Base-by-base conservation (phyloP, 169 alveolate species). In the Babesia sp. region DNA sequence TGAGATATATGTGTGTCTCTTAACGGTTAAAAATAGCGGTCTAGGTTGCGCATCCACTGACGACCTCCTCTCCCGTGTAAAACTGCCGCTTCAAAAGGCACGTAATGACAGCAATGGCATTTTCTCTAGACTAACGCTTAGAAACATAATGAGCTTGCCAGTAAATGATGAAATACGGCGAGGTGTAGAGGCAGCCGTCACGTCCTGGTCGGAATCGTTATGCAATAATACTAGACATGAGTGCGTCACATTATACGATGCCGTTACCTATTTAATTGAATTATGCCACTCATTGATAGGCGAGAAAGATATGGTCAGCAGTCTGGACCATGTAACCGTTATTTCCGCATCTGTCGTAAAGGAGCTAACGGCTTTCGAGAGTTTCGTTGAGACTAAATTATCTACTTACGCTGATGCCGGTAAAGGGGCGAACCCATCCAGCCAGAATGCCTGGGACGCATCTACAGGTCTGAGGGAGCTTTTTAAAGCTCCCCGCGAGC, bases 401-500 rank as follows among this genome's bases (percentile, higher is more conserved):
- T 26, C 33, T 6, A 18, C 57, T 1, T 41, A 34, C 7, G 31
- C 12, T 16, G 39, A 56, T 22, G 60, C 53, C 14, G 29, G n/a
- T 8, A 26, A 6, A 0, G 42, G 51, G 11, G 45, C 18, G 18
- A n/a, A 63, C n/a, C 42, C 42, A 20, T 24, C 42, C 37, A 44
- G 46, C 31, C 56, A 31, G 5, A 34, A 79, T 53, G 80, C 61
- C 0, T 79, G 87, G 87, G 53, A 66, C 28, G 24, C 60, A 7
- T 26, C 46, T 3, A 42, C 28, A 22, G 87, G 77, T 0, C 39
- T 79, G 36, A 55, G 39, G 22, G 11, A 39, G 36, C 77, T 79
- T 31, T 70, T 79, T 51, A 68, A 56, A 6, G 22, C 28, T 11
- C 87, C 87, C 7, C 24, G 1, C n/a, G 87, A 79, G 26, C 78